These are phyloP conservation scores for Carallia brachiata DNA, from an alignment of 345 rosid genomes.

Conservation along the genomic window DNA sequence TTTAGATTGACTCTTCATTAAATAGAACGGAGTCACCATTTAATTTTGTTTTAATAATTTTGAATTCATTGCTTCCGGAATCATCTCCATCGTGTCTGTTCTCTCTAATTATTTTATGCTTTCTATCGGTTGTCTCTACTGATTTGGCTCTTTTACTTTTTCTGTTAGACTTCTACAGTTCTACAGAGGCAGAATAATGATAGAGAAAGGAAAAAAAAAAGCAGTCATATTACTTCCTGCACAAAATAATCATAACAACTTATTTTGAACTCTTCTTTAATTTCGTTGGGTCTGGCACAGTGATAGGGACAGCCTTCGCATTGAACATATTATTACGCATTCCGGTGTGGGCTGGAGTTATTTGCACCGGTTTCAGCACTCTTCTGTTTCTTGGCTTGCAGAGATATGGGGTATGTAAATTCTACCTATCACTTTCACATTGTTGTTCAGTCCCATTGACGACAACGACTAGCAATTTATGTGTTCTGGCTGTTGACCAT, in stretches of 20 bases:
- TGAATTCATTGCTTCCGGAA: too few relatives aligned
- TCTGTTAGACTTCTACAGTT: background rate
- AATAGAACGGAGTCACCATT: too few relatives aligned
- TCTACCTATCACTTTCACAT: background rate
- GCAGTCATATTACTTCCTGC: too few relatives aligned
- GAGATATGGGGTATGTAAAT: constrained; percentile 49
- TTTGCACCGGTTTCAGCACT: constrained; percentile 55
- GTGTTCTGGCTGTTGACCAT: too few relatives aligned
- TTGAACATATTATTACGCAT: constrained; percentile 48
- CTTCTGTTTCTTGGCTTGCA: constrained; percentile 62
- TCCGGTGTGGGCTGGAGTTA: constrained; percentile 59
- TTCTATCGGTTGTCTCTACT: too few relatives aligned
- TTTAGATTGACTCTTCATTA: too few relatives aligned
- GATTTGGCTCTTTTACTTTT: background rate
- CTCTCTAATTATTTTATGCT: too few relatives aligned
- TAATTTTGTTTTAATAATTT: too few relatives aligned
- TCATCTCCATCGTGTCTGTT: too few relatives aligned
- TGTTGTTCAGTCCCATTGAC: background rate
- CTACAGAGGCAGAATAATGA: too few relatives aligned
- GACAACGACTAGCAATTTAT: too few relatives aligned
- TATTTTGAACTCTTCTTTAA: background rate
- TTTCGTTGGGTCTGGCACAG: constrained; percentile 21
- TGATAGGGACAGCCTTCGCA: constrained; percentile 66
- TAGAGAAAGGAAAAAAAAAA: too few relatives aligned
- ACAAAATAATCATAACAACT: background rate